These are phyloP conservation scores for Scytalidium sp. DNA, from an alignment of 2,329 filamentous ascomycete species.

Conservation along the genomic window DNA sequence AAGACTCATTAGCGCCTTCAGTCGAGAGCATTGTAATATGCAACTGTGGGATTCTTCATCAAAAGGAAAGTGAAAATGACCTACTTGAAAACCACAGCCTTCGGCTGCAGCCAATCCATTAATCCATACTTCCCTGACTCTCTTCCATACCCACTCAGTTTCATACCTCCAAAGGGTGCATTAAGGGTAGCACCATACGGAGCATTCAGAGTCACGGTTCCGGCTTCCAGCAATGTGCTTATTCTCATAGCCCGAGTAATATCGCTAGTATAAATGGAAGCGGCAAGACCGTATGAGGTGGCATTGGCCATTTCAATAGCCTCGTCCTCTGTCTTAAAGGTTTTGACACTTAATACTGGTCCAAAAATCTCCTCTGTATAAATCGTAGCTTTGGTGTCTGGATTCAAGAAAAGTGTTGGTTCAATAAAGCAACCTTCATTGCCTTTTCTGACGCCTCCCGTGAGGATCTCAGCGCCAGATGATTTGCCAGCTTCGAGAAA, in stretches of 20 bases:
- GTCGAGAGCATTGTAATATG: too few species aligned
- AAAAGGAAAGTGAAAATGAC: too few species aligned
- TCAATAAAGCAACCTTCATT: constrained; percentile 65
- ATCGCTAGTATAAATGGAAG: constrained; percentile 49
- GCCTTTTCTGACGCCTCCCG: constrained; percentile 59
- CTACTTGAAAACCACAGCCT: constrained; percentile 29
- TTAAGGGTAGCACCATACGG: constrained; percentile 25
- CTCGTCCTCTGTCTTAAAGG: constrained; percentile 50
- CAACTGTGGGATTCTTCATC: too few species aligned
- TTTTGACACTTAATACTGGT: constrained; percentile 45
- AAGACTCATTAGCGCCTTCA: too few species aligned
- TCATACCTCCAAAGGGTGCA: constrained; percentile 52
- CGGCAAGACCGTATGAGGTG: constrained; percentile 48
- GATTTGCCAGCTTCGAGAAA: constrained; percentile 60
- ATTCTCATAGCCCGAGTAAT: constrained; percentile 34
- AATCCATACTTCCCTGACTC: constrained; percentile 37
- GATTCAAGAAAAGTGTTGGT: constrained; percentile 62
- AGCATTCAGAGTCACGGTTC: constrained; percentile 37
- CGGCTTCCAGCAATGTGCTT: constrained; percentile 47
- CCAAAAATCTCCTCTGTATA: constrained; percentile 50
- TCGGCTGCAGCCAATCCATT: constrained; percentile 31
- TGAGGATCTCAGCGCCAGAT: constrained; percentile 49
- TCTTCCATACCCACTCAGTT: constrained; percentile 51
- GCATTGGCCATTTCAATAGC: constrained; percentile 47
- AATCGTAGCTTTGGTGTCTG: too few species aligned